A percentile compares a stretch with the other conserved stretches of the same genome.
Conservation (phyloP, 805 yeast genomes). For the Saitoella complicata region DNA sequence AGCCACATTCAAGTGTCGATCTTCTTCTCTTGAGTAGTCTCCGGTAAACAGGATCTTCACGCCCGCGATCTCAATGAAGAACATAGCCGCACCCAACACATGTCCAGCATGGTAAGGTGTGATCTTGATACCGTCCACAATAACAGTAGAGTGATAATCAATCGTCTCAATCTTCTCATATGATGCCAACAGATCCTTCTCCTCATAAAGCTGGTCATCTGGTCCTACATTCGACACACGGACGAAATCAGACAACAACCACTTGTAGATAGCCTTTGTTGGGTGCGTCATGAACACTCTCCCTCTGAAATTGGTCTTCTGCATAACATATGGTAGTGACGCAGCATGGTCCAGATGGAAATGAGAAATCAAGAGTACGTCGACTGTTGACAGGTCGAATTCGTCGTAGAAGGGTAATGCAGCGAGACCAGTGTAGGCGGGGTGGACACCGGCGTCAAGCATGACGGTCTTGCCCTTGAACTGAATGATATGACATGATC, state of each 20-base stretch:
- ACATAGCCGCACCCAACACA: conserved; percentile 98
- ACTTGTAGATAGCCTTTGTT: conserved; percentile 90
- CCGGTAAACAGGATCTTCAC: conserved; percentile 82
- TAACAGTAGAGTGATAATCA: conserved; percentile 90
- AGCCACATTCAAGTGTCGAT: conserved; percentile 86
- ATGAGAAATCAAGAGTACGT: conserved; percentile 74
- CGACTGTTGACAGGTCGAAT: conserved; percentile 76
- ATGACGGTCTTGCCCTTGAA: conserved; percentile 88
- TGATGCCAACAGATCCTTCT: conserved; percentile 74
- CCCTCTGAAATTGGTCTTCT: conserved; percentile 85
- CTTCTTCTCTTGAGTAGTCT: conserved; percentile 90
- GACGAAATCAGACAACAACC: conserved; percentile 89
- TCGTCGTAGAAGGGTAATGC: conserved; percentile 93
- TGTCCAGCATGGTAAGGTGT: conserved; percentile 99
- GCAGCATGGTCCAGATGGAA: conserved; percentile 98
- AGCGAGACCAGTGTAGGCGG: conserved; percentile 78
- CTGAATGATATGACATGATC: conserved; percentile 85
- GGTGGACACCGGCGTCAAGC: conserved; percentile 98
- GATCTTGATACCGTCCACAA: conserved; percentile 83
- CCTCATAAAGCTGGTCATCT: conserved; percentile 51
- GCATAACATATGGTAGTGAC: conserved; percentile 94
- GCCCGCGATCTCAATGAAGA: conserved; percentile 86
- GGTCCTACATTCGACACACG: conserved; percentile 37
- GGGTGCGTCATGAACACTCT: conserved; percentile 99
- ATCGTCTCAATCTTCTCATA: conserved; percentile 85